phyloP scores from a whole-genome alignment of 1,139 yeast genomes.

The Kodamaea ohmeri region DNA sequence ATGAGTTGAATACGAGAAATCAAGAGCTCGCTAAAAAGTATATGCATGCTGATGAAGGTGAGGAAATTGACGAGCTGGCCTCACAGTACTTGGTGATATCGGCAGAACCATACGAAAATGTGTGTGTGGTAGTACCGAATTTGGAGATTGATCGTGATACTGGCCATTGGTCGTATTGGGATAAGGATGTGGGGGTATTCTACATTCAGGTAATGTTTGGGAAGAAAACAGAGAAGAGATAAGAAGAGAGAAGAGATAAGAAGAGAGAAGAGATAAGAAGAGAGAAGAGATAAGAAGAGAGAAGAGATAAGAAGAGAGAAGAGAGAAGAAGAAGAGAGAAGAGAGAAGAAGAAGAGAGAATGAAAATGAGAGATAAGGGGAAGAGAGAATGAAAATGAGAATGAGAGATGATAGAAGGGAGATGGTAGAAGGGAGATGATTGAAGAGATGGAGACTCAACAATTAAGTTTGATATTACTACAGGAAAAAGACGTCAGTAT shows the following conservation, averaged over 20 bases:
- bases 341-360: too few relatives aligned
- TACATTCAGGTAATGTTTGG: constrained; percentile 57
- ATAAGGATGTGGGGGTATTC: constrained; percentile 63
- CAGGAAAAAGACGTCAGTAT: too few relatives aligned
- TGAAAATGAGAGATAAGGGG: too few relatives aligned
- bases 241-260: background rate
- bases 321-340: too few relatives aligned
- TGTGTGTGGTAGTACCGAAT: constrained; percentile 68
- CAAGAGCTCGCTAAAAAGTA: constrained; percentile 29
- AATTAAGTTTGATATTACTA: too few relatives aligned
- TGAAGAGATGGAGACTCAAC: too few relatives aligned
- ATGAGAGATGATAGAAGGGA: too few relatives aligned
- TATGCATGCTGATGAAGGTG: constrained; percentile 20
- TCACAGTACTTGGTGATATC: constrained; percentile 70
- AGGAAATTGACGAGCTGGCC: constrained; percentile 35
- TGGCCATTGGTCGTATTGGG: constrained; percentile 69
- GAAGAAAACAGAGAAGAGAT: background rate
- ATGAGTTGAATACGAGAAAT: constrained; percentile 55
- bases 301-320: too few relatives aligned
- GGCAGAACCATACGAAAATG: constrained; percentile 82
- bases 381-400: too few relatives aligned
- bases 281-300: too few relatives aligned
- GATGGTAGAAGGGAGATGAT: too few relatives aligned
- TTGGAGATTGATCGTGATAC: constrained; percentile 31
- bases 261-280: background rate